phyloP scores from a whole-genome alignment of 306 rosid species.

The Quercus rubra region DNA sequence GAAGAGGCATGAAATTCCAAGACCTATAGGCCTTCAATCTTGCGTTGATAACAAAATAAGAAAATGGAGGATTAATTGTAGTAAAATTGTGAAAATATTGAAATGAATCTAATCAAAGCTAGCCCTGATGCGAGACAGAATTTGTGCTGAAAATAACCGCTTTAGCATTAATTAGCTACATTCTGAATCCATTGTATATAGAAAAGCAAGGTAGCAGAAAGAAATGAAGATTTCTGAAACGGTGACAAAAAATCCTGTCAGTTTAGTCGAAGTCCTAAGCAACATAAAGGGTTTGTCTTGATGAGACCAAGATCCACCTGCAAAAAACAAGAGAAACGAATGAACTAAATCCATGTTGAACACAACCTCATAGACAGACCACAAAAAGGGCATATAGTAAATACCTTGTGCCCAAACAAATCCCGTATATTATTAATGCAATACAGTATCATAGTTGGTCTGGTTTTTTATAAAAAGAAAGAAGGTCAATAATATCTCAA shows the following conservation, averaged over 20 bases:
- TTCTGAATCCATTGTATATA: not conserved
- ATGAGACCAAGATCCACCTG: slow-evolving; percentile 92
- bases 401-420: slow-evolving; percentile 86
- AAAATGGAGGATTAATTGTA: no score
- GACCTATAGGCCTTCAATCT: no score
- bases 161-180: not conserved
- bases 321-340: not conserved
- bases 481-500: slow-evolving; percentile 1
- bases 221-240: not conserved
- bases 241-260: not conserved
- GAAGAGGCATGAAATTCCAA: no score
- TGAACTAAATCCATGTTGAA: not conserved
- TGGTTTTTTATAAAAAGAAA: slow-evolving; percentile 21
- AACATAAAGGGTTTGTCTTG: slow-evolving; percentile 74
- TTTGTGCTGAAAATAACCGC: not conserved
- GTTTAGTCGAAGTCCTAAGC: slow-evolving; percentile 51
- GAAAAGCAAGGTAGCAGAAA: not conserved
- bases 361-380: not conserved
- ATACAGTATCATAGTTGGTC: slow-evolving; percentile 89
- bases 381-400: not conserved
- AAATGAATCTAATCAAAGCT: no score
- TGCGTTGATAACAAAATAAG: no score
- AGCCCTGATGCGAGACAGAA: not conserved
- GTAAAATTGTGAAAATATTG: no score
- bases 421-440: slow-evolving; percentile 88